Conservation (phyloP, 495 filamentous ascomycete species). For the Aspergillus affinis region DNA sequence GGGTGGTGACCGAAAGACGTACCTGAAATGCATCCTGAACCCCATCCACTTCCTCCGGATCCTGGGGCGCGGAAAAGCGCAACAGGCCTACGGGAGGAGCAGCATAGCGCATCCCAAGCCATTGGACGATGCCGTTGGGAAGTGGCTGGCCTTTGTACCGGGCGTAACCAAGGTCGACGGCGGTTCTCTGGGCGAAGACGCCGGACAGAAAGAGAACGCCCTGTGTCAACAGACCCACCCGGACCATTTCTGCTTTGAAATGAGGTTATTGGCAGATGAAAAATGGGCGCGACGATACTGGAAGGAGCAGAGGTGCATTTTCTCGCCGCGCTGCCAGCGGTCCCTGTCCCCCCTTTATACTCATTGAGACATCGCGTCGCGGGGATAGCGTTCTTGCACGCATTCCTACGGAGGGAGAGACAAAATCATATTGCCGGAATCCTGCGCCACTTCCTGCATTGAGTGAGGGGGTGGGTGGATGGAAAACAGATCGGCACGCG, state of each 20-base stretch:
- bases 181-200: slow-evolving; percentile 20
- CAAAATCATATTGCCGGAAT: background rate
- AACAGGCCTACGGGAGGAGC: slow-evolving; percentile 56
- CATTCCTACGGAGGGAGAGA: background rate
- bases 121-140: slow-evolving; percentile 54
- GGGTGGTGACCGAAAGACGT: slow-evolving; percentile 4
- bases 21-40: slow-evolving; percentile 48
- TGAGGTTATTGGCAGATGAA: background rate
- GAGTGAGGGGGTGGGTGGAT: background rate
- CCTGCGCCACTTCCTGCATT: background rate
- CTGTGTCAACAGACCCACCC: slow-evolving; percentile 10
- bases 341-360: background rate
- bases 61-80: slow-evolving; percentile 59
- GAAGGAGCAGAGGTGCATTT: background rate
- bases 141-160: slow-evolving; percentile 37
- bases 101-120: slow-evolving; percentile 67
- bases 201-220: slow-evolving; percentile 23
- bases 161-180: slow-evolving; percentile 45
- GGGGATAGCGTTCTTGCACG: no score
- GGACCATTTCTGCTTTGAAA: background rate
- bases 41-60: slow-evolving; percentile 42
- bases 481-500: background rate
- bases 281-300: background rate
- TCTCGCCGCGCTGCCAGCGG: background rate
- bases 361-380: background rate